Evolutionary conservation across 1,284 basidiomycete genomes (phyloP).

Genomic region (Cronartium quercuum): DNA sequence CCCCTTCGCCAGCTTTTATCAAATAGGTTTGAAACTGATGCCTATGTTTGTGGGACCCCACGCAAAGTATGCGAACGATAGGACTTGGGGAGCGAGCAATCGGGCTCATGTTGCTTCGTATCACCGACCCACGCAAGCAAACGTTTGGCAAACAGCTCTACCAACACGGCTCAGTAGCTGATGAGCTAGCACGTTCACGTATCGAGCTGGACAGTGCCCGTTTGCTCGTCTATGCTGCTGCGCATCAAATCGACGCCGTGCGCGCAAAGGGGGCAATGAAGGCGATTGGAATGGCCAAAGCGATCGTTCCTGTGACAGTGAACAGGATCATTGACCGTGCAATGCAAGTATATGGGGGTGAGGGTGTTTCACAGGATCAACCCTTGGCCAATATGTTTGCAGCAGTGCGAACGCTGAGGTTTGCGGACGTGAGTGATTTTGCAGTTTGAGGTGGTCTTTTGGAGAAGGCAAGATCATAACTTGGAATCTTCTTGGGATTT

Average conservation of each 20-base stretch:
- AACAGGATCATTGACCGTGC: conserved; percentile 81
- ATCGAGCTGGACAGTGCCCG: conserved; percentile 86
- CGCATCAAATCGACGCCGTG: conserved; percentile 84
- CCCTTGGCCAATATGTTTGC: conserved; percentile 73
- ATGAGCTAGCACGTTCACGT: conserved; percentile 81
- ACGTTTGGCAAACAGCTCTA: conserved; percentile 89
- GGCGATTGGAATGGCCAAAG: conserved; percentile 96
- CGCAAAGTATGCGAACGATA: conserved; percentile 78
- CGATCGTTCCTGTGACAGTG: conserved; percentile 84
- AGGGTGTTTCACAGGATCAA: conserved; percentile 86
- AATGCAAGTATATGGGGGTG: conserved; percentile 90
- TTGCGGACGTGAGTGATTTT: conserved; percentile 67
- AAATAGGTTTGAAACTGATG: not conserved
- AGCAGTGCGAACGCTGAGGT: conserved; percentile 73
- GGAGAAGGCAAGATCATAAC: not conserved
- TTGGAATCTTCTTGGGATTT: not conserved
- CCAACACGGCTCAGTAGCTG: conserved; percentile 83
- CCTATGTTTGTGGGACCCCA: not conserved
- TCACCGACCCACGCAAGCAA: conserved; percentile 79
- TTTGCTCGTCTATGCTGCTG: conserved; percentile 82
- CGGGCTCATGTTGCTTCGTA: conserved; percentile 81
- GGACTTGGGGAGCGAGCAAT: conserved; percentile 78
- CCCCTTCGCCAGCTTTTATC: no score
- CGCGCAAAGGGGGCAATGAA: conserved; percentile 90
- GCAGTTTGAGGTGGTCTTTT: not conserved